Conservation (phyloP, 2,329 filamentous ascomycete species). For the Epichloe amarillans region DNA sequence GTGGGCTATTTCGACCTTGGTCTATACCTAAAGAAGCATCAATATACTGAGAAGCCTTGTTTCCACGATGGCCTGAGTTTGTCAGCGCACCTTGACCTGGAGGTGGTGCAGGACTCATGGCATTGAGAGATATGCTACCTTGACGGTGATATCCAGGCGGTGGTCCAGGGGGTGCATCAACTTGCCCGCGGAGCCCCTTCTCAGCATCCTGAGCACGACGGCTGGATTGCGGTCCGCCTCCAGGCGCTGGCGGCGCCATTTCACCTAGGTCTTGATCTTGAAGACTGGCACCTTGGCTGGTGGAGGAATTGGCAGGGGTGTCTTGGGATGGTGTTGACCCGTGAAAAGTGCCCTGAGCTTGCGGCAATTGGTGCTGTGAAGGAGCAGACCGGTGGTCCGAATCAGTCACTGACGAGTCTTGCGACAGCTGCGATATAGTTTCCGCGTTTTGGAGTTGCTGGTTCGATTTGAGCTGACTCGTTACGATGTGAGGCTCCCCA, state of each 20-base stretch:
- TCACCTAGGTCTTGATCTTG: conserved; percentile 20
- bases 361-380: conserved; percentile 30
- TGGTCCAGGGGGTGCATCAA: conserved; percentile 32
- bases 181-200: conserved; percentile 28
- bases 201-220: conserved; percentile 38
- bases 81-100: conserved; percentile 16
- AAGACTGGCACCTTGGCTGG: neutral
- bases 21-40: conserved; percentile 29
- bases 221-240: conserved; percentile 27
- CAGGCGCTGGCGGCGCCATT: conserved; percentile 31
- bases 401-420: conserved; percentile 44
- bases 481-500: conserved; percentile 21
- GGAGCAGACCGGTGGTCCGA: conserved; percentile 29
- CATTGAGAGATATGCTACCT: conserved; percentile 29
- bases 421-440: conserved; percentile 48
- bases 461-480: conserved; percentile 21
- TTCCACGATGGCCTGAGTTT: conserved; percentile 27
- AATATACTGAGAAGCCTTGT: conserved; percentile 25
- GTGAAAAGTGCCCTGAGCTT: conserved; percentile 30
- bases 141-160: conserved; percentile 41
- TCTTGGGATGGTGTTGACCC: conserved; percentile 22
- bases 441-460: conserved; percentile 36
- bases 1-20: conserved; percentile 42
- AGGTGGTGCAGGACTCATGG: conserved; percentile 29
- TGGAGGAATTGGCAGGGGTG: neutral